phyloP scores from a whole-genome alignment of 192 early-diverging fungal genomes.

The Dispira parvispora region DNA sequence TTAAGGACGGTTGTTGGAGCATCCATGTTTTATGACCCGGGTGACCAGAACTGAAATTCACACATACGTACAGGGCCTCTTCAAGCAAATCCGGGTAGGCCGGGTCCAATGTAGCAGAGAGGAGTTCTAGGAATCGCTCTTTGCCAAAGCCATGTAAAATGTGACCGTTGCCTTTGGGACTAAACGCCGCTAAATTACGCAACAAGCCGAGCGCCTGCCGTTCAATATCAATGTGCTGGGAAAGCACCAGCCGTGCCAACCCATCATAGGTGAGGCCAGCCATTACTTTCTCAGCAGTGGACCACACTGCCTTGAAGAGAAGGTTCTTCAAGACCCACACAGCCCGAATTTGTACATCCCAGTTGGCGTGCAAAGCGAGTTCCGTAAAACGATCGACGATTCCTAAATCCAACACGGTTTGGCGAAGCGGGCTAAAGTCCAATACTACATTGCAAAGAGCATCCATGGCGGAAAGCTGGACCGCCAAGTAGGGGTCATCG shows the following conservation, averaged over 20 bases:
- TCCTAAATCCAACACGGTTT: conserved; percentile 49
- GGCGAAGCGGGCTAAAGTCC: conserved; percentile 68
- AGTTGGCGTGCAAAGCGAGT: conserved; percentile 22
- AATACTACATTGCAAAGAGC: conserved; percentile 73
- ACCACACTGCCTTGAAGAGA: not conserved
- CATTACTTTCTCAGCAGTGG: not conserved
- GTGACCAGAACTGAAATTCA: not conserved
- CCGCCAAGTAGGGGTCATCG: conserved; percentile 14
- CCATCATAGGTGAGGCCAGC: not conserved
- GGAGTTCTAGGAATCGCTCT: not conserved
- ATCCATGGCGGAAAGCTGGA: conserved; percentile 51
- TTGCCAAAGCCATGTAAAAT: not conserved
- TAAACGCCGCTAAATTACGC: not conserved
- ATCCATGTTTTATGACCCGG: not conserved
- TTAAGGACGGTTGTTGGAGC: not conserved
- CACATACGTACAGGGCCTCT: conserved; percentile 5
- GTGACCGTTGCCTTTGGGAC: not conserved
- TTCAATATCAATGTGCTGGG: not conserved
- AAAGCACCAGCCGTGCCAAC: not conserved
- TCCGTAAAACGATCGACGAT: conserved; percentile 52
- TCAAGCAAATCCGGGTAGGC: not conserved
- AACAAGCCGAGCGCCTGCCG: conserved; percentile 4
- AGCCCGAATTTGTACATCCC: not conserved
- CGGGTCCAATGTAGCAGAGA: not conserved
- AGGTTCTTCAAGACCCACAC: not conserved